A percentile compares a stretch with the other conserved stretches of the same genome.
Evolutionary conservation across 495 filamentous ascomycete genomes (phyloP).

Genomic region (Aspergillus hancockii): DNA sequence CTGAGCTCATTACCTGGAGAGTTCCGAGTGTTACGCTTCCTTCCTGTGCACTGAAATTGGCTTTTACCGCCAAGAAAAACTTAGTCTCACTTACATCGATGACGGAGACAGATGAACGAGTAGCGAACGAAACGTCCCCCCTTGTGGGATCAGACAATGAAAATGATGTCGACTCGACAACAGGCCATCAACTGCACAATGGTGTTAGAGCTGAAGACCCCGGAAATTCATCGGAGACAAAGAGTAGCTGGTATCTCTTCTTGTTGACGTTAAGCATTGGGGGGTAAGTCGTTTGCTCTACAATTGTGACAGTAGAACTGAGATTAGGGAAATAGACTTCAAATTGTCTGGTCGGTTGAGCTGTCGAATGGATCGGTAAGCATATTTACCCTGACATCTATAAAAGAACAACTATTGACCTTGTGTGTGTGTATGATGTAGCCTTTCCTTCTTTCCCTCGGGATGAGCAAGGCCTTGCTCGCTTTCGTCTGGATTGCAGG

Average conservation of each 20-base stretch:
- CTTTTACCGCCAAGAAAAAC: background rate
- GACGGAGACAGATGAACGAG: constrained; percentile 20
- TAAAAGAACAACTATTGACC: background rate
- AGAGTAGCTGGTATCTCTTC: constrained; percentile 80
- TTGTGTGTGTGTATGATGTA: constrained; percentile 18
- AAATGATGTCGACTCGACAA: constrained; percentile 21
- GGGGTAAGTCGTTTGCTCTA: constrained; percentile 50
- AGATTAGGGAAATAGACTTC: constrained; percentile 52
- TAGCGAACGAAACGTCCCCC: constrained; percentile 41
- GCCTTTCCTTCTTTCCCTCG: constrained; percentile 72
- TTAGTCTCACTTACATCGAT: background rate
- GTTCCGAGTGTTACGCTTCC: background rate
- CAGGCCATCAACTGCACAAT: constrained; percentile 14
- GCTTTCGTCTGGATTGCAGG: constrained; percentile 94
- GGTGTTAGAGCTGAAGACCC: constrained; percentile 19
- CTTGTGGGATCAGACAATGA: constrained; percentile 30
- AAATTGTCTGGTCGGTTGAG: constrained; percentile 94
- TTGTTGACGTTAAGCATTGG: constrained; percentile 81
- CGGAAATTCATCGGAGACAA: constrained; percentile 34
- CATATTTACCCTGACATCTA: background rate
- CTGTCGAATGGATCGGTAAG: constrained; percentile 78
- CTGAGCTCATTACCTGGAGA: too few relatives aligned
- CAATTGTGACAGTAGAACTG: background rate
- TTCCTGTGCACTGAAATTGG: background rate
- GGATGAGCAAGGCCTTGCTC: constrained; percentile 89